Evolutionary conservation across 1,139 yeast species (phyloP).

Genomic region (Saccharomyces pastorianus): DNA sequence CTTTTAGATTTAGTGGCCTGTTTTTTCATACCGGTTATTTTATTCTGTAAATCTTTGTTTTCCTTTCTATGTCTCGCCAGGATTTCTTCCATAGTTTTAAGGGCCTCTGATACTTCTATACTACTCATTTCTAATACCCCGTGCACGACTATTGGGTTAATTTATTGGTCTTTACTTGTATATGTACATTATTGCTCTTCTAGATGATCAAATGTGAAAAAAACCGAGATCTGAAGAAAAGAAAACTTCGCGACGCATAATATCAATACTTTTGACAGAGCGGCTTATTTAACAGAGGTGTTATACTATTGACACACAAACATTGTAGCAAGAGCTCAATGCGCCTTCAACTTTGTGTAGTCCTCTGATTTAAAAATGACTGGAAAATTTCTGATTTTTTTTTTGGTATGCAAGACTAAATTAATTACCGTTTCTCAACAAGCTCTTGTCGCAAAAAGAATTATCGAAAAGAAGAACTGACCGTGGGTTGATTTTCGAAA

Average conservation of each 20-base stretch:
- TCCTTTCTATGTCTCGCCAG: conserved; percentile 62
- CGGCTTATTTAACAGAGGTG: neutral
- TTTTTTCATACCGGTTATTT: conserved; percentile 67
- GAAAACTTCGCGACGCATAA: neutral
- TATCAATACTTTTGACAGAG: neutral
- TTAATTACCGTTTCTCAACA: too few relatives aligned
- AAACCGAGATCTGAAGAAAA: neutral
- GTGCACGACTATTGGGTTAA: neutral
- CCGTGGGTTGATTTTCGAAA: too few relatives aligned
- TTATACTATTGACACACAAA: neutral
- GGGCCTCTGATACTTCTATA: neutral
- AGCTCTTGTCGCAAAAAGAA: too few relatives aligned
- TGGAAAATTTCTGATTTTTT: too few relatives aligned
- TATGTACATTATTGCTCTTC: neutral
- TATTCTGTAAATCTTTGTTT: conserved; percentile 53
- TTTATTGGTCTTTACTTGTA: neutral
- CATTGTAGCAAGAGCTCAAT: neutral
- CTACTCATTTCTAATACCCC: neutral
- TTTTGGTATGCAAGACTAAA: too few relatives aligned
- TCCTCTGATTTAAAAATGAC: neutral
- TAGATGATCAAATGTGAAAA: neutral
- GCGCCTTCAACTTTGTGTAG: neutral
- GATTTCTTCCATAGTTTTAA: conserved; percentile 39
- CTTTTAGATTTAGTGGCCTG: conserved; percentile 77
- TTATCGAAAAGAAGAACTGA: too few relatives aligned